These are phyloP conservation scores for Epichloe sp. DNA, from an alignment of 2,329 filamentous ascomycete genomes.

Conservation along the genomic window DNA sequence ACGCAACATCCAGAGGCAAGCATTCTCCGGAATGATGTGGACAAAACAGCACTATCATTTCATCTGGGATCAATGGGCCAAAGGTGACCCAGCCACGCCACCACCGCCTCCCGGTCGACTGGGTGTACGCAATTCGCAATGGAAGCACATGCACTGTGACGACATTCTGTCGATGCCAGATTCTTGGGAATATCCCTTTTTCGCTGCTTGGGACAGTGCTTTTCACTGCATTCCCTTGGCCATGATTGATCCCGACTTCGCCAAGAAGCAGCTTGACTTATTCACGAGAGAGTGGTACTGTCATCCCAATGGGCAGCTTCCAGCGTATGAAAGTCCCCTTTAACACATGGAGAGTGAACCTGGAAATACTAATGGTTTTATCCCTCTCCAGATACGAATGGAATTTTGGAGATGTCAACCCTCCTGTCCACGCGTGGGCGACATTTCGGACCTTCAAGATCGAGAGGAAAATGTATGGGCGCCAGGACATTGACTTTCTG, in stretches of 20 bases:
- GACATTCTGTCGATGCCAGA: constrained; percentile 97
- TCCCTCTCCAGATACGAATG: constrained; percentile 53
- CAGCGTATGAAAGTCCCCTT: constrained; percentile 45
- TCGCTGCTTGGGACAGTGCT: constrained; percentile 92
- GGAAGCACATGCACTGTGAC: constrained; percentile 91
- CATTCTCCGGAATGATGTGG: constrained; percentile 96
- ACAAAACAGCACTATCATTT: constrained; percentile 96
- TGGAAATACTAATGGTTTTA: constrained; percentile 7
- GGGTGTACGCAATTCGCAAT: constrained; percentile 70
- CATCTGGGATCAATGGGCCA: constrained; percentile 96
- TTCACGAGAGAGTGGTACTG: constrained; percentile 98
- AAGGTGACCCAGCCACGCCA: constrained; percentile 78
- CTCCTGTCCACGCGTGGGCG: constrained; percentile 91
- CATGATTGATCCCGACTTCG: constrained; percentile 96
- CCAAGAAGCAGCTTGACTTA: constrained; percentile 93
- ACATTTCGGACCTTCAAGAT: constrained; percentile 97
- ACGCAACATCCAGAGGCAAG: constrained; percentile 88
- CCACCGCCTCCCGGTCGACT: constrained; percentile 73
- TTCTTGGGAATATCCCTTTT: constrained; percentile 97
- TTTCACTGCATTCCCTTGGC: constrained; percentile 94
- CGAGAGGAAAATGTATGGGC: constrained; percentile 90
- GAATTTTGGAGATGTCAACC: constrained; percentile 97
- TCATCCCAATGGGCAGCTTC: constrained; percentile 90
- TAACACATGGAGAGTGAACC: background rate
- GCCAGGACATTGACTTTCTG: constrained; percentile 87